Conservation (phyloP, 2,329 filamentous ascomycete genomes). For the Colletotrichum navitas region DNA sequence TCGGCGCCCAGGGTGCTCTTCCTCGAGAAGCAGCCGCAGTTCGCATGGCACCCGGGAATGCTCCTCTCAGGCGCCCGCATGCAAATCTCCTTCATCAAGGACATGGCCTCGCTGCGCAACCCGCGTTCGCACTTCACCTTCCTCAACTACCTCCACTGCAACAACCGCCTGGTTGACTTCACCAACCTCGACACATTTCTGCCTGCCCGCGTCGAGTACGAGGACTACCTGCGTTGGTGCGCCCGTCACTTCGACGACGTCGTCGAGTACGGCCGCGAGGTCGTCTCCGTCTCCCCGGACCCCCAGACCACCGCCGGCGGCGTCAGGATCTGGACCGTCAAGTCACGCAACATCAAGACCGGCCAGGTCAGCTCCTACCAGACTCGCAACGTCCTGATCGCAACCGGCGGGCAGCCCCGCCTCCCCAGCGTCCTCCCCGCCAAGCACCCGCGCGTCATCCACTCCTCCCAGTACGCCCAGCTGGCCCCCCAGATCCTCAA, state of each 20-base stretch:
- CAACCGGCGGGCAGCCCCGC: constrained; percentile 72
- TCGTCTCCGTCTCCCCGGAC: constrained; percentile 74
- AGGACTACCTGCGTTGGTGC: constrained; percentile 96
- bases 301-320: constrained; percentile 52
- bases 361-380: constrained; percentile 65
- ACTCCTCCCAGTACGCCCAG: constrained; percentile 88
- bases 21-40: constrained; percentile 84
- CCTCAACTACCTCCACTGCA: constrained; percentile 89
- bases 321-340: constrained; percentile 76
- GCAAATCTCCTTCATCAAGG: constrained; percentile 98
- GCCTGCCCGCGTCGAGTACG: constrained; percentile 88
- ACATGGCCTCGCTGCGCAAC: constrained; percentile 89
- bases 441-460: constrained; percentile 80
- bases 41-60: constrained; percentile 97
- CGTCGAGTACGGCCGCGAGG: constrained; percentile 83
- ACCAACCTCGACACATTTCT: constrained; percentile 92
- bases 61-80: constrained; percentile 92
- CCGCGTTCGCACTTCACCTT: constrained; percentile 94
- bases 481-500: constrained; percentile 70
- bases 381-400: constrained; percentile 74
- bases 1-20: constrained; percentile 81
- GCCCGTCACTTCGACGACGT: constrained; percentile 80
- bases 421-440: constrained; percentile 79
- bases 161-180: constrained; percentile 87
- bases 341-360: constrained; percentile 71